phyloP scores from a whole-genome alignment of 2,329 filamentous ascomycete genomes.

The Lecanicillium sp. region DNA sequence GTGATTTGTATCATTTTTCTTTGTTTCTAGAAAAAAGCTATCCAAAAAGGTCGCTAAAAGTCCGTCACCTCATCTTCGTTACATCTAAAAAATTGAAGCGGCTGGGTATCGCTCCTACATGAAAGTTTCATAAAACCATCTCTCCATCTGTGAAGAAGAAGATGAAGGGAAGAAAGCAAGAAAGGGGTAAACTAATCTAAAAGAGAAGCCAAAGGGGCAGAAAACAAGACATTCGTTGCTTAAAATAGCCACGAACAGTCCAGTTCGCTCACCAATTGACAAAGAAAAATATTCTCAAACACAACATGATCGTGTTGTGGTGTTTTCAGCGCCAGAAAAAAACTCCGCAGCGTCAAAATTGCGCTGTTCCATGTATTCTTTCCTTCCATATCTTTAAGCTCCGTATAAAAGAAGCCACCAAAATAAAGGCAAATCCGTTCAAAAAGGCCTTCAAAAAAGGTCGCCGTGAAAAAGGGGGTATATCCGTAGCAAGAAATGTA shows the following conservation, averaged over 20 bases:
- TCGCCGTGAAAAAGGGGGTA: not conserved
- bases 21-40: not conserved
- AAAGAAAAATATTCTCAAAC: conserved; percentile 14
- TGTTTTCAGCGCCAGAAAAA: no score
- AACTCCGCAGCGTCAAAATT: no score
- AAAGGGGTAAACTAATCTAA: not conserved
- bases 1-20: not conserved
- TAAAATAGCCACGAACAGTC: no score
- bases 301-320: no score
- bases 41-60: conserved; percentile 5
- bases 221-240: no score
- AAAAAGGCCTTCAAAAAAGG: not conserved
- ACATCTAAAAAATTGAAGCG: no score
- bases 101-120: conserved; percentile 5
- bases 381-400: conserved; percentile 5
- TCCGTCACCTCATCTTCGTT: conserved; percentile 5
- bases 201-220: no score
- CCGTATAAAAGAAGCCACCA: conserved; percentile 1
- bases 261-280: no score
- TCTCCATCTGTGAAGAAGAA: not conserved
- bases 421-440: conserved; percentile 3
- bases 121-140: conserved; percentile 4
- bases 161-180: conserved; percentile 1
- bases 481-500: no score
- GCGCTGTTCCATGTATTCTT: not conserved